phyloP scores from a whole-genome alignment of 129 eudicot species.

The Flaveria linearis region DNA sequence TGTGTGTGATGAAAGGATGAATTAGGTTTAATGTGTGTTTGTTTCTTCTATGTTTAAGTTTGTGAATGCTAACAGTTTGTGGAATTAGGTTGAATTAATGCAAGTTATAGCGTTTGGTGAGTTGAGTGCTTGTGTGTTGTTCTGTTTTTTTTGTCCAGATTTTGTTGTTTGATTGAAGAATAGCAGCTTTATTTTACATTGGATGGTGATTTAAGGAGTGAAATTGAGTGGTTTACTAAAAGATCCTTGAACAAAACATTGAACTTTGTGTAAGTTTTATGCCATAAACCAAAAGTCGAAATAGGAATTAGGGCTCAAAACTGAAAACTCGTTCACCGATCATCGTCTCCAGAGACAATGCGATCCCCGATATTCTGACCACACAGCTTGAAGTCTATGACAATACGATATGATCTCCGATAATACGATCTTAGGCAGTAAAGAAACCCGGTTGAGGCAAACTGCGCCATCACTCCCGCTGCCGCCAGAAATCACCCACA shows the following conservation, averaged over 20 bases:
- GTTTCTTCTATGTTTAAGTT: neutral
- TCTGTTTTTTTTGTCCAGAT: slow-evolving; percentile 5
- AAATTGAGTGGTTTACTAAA: slow-evolving; percentile 4
- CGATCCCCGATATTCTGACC: no score
- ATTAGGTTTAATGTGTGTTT: slow-evolving; percentile 15
- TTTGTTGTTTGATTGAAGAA: neutral
- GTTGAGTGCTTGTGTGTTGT: slow-evolving; percentile 1
- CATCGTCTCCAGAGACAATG: no score
- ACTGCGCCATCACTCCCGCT: no score
- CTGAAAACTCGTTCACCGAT: no score
- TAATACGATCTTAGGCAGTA: no score
- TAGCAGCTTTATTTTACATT: slow-evolving; percentile 5
- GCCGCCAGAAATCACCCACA: no score
- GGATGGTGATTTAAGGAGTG: neutral
- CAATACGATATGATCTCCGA: no score
- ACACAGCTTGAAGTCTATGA: no score
- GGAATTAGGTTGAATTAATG: slow-evolving; percentile 9
- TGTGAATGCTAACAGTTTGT: slow-evolving; percentile 16
- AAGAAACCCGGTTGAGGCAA: no score
- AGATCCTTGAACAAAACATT: neutral
- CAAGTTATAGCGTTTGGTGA: slow-evolving; percentile 9
- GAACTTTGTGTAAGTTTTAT: neutral
- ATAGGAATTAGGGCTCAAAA: no score
- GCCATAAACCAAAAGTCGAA: no score
- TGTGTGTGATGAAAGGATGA: slow-evolving; percentile 6